A percentile compares a stretch with the other conserved stretches of the same genome.
These are phyloP conservation scores for Eimeria maxima DNA, from an alignment of 169 alveolate genomes.

Conservation along the genomic window DNA sequence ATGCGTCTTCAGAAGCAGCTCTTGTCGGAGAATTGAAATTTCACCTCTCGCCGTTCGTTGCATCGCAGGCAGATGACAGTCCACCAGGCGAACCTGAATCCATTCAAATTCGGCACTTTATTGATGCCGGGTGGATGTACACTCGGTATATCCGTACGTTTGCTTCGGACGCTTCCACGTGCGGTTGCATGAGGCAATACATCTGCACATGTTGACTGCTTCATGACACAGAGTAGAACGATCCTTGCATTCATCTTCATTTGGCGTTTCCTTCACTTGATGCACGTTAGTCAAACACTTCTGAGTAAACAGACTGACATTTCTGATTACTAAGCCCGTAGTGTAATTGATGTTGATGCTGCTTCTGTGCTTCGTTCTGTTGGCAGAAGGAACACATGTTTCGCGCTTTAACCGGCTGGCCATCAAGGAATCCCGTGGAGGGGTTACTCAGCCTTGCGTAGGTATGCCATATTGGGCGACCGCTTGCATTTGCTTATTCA, in stretches of 20 bases:
- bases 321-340: neutral
- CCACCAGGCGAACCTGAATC: constrained; percentile 15
- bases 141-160: constrained; percentile 39
- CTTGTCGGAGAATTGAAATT: constrained; percentile 65
- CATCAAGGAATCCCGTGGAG: constrained; percentile 37
- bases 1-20: neutral
- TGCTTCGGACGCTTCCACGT: neutral
- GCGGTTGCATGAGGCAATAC: neutral
- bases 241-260: neutral
- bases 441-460: constrained; percentile 37
- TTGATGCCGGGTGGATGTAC: constrained; percentile 64
- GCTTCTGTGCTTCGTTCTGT: neutral
- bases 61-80: constrained; percentile 25
- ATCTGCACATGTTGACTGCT: neutral
- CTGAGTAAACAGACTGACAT: neutral
- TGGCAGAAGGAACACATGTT: constrained; percentile 42
- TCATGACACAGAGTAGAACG: neutral
- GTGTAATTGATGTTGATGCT: neutral
- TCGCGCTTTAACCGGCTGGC: constrained; percentile 68
- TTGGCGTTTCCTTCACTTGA: neutral
- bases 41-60: constrained; percentile 39
- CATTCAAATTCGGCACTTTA: constrained; percentile 62
- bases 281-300: neutral
- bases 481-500: neutral
- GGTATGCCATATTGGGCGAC: neutral